Evolutionary conservation across 495 filamentous ascomycete species (phyloP).

Genomic region (Lindgomyces ingoldianus): DNA sequence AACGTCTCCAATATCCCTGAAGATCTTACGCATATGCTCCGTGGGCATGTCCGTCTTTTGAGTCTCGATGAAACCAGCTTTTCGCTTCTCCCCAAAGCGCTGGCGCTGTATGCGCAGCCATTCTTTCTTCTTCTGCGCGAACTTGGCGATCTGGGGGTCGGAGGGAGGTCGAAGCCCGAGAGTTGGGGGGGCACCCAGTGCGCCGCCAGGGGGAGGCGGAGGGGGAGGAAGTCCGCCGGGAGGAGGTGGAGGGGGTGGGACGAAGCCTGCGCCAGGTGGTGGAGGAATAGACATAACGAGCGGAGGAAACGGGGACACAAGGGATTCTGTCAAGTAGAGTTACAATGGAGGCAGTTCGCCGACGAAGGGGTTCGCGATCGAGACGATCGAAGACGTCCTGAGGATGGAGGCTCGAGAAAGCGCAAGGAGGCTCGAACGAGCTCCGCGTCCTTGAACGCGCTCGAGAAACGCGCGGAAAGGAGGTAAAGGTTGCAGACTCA

Average conservation of each 20-base stretch:
- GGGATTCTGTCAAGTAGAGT: too few species aligned
- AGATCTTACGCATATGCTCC: slow-evolving; percentile 97
- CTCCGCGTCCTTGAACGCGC: background rate
- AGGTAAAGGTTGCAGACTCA: background rate
- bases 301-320: slow-evolving; percentile 8
- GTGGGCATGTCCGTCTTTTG: slow-evolving; percentile 99
- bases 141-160: slow-evolving; percentile 89
- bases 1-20: slow-evolving; percentile 98
- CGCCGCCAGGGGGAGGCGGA: slow-evolving; percentile 63
- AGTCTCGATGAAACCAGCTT: slow-evolving; percentile 93
- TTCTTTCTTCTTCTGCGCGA: slow-evolving; percentile 97
- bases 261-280: slow-evolving; percentile 1
- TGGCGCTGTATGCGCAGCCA: slow-evolving; percentile 92
- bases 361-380: too few species aligned
- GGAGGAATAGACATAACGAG: slow-evolving; percentile 6
- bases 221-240: slow-evolving; percentile 60
- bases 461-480: background rate
- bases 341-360: too few species aligned
- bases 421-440: slow-evolving; percentile 2
- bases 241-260: slow-evolving; percentile 2
- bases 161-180: slow-evolving; percentile 83
- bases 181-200: slow-evolving; percentile 79
- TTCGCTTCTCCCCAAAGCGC: slow-evolving; percentile 94
- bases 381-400: too few species aligned
- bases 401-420: background rate